Evolutionary conservation across 2,329 filamentous ascomycete genomes (phyloP), one percentile per base, ranked within the genome.

Genomic region (Diaporthe citri): DNA sequence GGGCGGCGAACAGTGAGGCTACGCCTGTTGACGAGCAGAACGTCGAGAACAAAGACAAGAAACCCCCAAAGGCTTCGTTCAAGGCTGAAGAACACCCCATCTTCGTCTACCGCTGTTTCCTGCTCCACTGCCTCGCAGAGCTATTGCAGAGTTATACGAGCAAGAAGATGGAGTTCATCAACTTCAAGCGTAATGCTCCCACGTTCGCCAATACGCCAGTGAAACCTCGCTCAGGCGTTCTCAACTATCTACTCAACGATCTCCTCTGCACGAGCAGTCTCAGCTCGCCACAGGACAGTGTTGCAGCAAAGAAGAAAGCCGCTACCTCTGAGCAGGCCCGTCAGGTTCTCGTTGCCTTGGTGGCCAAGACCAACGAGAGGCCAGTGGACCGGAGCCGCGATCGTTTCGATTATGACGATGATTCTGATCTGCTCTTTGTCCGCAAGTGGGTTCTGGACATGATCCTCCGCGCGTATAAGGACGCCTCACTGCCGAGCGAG

Each of bases 151-250:
- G 94, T 80, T 99, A 98, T 85, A 98, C 95, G 79, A 92, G 95
- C 72, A 95, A 95, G 12, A 99, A 99, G 88, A 91, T 99, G 57
- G 97, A 99, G 82, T 98, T 99, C 82, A 98, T 99, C 87, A 98
- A 98, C 83, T 99, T 98, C 86, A 98, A 97, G 78, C 93, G 96
- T 76, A 98, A 96, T 81, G 93, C 95, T 9, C 95, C 96, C 62
- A 90, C 95, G 59, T 93, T 95, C 79, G 93, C 93, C 15, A 92
- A 92, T 72, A 98, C 97, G 1, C 97, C 97, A 7, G 96, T 97
- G 22, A 98, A 98, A 84, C 97, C 97, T 73, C 92, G 97, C 55
- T 96, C 96, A 15, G 95, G 94, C 77, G 93, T 98, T 57, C 87
- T 99, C 77, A 98, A 98, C 83, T 99, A 99, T 81, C 88, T 99